Conservation (phyloP, 2,329 filamentous ascomycete genomes). For the Phialocephala subalpina region DNA sequence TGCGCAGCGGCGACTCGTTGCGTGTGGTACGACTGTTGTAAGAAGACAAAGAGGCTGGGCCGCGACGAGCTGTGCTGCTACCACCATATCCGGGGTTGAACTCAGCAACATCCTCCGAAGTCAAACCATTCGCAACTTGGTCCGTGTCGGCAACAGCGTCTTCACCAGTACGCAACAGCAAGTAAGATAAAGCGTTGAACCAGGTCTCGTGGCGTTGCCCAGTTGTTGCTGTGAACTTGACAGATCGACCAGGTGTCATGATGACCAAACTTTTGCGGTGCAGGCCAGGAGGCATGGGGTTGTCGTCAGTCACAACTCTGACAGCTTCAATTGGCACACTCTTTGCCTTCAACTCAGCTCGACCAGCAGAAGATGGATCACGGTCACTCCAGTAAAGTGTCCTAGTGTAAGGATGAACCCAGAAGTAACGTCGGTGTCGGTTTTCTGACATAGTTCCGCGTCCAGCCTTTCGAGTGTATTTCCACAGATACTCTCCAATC, state of each 20-base stretch:
- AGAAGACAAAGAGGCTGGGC: constrained; percentile 75
- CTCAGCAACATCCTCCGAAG: constrained; percentile 73
- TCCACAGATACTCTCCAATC: constrained; percentile 99
- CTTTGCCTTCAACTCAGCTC: constrained; percentile 80
- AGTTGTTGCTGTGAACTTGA: constrained; percentile 95
- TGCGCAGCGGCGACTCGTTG: constrained; percentile 65
- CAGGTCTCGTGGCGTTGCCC: constrained; percentile 96
- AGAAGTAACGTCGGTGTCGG: constrained; percentile 95
- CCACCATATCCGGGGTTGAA: constrained; percentile 73
- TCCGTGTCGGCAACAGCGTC: constrained; percentile 64
- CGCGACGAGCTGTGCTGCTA: constrained; percentile 59
- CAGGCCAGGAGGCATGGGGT: constrained; percentile 91
- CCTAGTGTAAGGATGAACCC: constrained; percentile 97
- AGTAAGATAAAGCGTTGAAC: constrained; percentile 96
- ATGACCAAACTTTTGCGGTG: constrained; percentile 94
- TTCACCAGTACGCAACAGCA: constrained; percentile 80
- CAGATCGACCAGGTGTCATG: constrained; percentile 83
- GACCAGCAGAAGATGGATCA: constrained; percentile 83
- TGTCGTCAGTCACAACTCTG: constrained; percentile 90
- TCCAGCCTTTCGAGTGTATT: constrained; percentile 96
- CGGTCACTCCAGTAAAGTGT: constrained; percentile 96
- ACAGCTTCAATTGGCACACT: constrained; percentile 92
- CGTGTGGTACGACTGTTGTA: constrained; percentile 79
- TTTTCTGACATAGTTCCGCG: constrained; percentile 88
- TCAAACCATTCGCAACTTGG: constrained; percentile 62